Evolutionary conservation across 164 flowering plant genomes (phyloP), one percentile per base, ranked within the genome.

Genomic region (Umbilicus rupestris): DNA sequence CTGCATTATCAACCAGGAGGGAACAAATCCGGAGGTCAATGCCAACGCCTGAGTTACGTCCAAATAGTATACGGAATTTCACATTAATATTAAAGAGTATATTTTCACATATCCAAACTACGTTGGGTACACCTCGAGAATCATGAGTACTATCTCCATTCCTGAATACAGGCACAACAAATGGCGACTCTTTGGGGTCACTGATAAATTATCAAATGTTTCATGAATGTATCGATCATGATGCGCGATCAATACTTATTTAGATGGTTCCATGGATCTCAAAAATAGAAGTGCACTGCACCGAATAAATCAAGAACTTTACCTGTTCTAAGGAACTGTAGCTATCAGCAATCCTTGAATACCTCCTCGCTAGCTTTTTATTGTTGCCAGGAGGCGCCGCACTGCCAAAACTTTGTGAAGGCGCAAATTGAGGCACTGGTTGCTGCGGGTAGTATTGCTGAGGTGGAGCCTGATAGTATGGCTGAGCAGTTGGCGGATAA

Each of bases 1-100:
- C 89, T 83, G 68, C 58, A 74, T 37, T 64, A 42, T 46, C 3
- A 16, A 26, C 44, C 44, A 41, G 44, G 44, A 5, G 12, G 12
- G 44, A 41, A 22, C 26, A 20, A 20, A 50, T 50, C 26, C 57
- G 3, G 10, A 50, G 10, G 6, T 47, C 7, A 47, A n/a, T 47
- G 55, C 11, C 1, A 16, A n/a, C 2, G 55, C 24, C 24, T 9
- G 58, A 22, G 11, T 52, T 22, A 24, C 22, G 19, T 47, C 52
- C 1, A 47, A 47, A n/a, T n/a, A 45, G 47, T 11, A 45, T 2
- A 47, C 8, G 1, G 22, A 47, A 19, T 19, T 47, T 44, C 16
- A 15, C 47, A 9, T 44, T 44, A 4, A 44, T 35, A 35, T 35
- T 35, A 35, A 35, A 35, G 0, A 35, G 37, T 35, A 35, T 35